Percentiles rank a stretch among this genome's conserved stretches.
Conservation (phyloP, 129 eudicot species). For the Tagetes patula region DNA sequence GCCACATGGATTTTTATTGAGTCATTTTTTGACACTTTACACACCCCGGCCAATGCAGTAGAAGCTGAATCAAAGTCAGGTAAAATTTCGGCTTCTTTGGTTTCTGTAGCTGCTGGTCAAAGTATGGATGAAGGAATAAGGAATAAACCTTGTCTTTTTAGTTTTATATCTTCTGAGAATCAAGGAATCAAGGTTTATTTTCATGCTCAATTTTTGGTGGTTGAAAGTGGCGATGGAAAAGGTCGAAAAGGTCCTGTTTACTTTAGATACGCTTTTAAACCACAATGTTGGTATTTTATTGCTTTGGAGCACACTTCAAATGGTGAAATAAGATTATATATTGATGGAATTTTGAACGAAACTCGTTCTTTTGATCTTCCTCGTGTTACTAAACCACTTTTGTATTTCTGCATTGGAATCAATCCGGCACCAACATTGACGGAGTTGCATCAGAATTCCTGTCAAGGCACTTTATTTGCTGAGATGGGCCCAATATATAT, state of each 20-base stretch:
- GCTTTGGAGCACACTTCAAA: slow-evolving; percentile 74
- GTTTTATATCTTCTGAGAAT: slow-evolving; percentile 92
- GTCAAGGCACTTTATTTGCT: slow-evolving; percentile 87
- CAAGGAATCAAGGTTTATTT: slow-evolving; percentile 93
- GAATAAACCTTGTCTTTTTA: slow-evolving; percentile 86
- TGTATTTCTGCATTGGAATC: slow-evolving; percentile 85
- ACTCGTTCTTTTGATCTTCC: slow-evolving; percentile 71
- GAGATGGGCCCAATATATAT: slow-evolving; percentile 95
- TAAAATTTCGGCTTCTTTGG: slow-evolving; percentile 62
- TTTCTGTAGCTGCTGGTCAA: slow-evolving; percentile 74
- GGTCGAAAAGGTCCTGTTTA: slow-evolving; percentile 71
- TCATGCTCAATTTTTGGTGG: slow-evolving; percentile 83
- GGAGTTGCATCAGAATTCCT: slow-evolving; percentile 67
- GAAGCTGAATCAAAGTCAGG: slow-evolving; percentile 82
- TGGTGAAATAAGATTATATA: slow-evolving; percentile 70
- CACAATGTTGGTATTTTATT: slow-evolving; percentile 87
- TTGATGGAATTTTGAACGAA: slow-evolving; percentile 77
- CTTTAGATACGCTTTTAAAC: slow-evolving; percentile 82
- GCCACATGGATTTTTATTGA: slow-evolving; percentile 92
- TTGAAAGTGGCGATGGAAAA: slow-evolving; percentile 79
- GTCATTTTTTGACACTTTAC: slow-evolving; percentile 71
- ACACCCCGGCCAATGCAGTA: slow-evolving; percentile 64
- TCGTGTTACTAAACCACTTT: slow-evolving; percentile 73
- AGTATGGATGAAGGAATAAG: slow-evolving; percentile 78
- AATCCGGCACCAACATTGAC: slow-evolving; percentile 83